Base-by-base conservation (phyloP, 257 asterid genomes). In the Solanum clarkiae region DNA sequence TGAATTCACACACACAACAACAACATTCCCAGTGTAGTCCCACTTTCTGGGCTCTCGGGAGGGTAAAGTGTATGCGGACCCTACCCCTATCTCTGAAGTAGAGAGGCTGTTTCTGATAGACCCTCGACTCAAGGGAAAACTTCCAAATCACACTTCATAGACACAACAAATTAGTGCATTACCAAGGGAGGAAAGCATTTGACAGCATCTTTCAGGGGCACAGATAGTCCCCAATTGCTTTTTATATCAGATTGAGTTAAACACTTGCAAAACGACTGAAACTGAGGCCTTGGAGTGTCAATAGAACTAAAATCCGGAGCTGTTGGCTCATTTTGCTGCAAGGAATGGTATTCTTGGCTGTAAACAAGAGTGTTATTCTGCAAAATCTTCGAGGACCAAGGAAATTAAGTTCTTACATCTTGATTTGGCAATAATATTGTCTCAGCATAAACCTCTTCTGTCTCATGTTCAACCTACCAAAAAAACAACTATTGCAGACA, bases 171-270 rank as follows among this genome's bases (percentile, higher is more conserved):
- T n/a, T 16, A 18, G 47, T 75, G 80, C 16, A 62, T 86, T 93
- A 94, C 98, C 98, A 94, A 87, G n/a, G 94, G 93, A 32, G 98
- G 97, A 60, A 94, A 94, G 89, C 98, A 94, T 62, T 92, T 95
- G 11, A 84, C 91, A 8, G 98, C 98, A 56, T 94, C 95, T 72
- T 90, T 92, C 12, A 89, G 93, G 72, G 86, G 94, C 16, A 94
- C 95, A 6, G 91, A 91, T 65, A 94, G 93, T 82, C 96, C 97
- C 85, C 97, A 94, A 53, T 93, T 97, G 3, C 91, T 92, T 83
- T 93, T 92, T 44, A 93, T 91, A 87, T 94, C 98, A 26, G 98
- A 94, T 45, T 94, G 93, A 16, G 97, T 91, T 88, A 94, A 89
- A 32, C 92, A 94, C 90, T 93, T 94, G 92, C 93, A 90, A 90